Percentiles rank a stretch among this genome's conserved stretches.
Conservation (phyloP, 1,139 yeast genomes). For the Neolecta irregularis region DNA sequence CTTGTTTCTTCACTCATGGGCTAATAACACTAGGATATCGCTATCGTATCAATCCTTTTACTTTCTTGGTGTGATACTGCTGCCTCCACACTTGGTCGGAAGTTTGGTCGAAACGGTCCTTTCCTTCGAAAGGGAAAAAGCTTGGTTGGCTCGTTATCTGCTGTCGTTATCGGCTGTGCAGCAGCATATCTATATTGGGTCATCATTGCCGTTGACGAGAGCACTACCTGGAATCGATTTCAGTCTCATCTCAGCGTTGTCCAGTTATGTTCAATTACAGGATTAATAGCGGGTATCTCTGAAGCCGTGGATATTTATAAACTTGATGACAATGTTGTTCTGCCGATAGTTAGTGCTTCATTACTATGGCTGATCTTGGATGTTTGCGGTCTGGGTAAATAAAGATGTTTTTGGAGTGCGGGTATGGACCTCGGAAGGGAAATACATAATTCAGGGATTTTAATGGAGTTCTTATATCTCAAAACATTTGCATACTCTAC, state of each 20-base stretch:
- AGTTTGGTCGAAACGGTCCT: constrained; percentile 71
- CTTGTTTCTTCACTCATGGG: neutral
- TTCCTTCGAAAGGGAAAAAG: constrained; percentile 59
- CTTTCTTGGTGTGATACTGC: constrained; percentile 97
- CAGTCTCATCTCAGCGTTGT: constrained; percentile 41
- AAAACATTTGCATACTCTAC: too few relatives aligned
- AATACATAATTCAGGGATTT: too few relatives aligned
- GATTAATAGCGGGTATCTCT: constrained; percentile 67
- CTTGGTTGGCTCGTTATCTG: constrained; percentile 78
- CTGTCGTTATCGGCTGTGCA: constrained; percentile 56
- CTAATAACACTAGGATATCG: constrained; percentile 36
- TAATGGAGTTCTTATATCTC: too few relatives aligned
- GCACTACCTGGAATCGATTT: constrained; percentile 40
- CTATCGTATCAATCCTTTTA: constrained; percentile 56
- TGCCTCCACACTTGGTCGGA: constrained; percentile 83
- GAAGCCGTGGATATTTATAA: constrained; percentile 63
- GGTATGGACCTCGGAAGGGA: too few relatives aligned
- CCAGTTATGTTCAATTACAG: constrained; percentile 45
- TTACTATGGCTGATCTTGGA: constrained; percentile 38
- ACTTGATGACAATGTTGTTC: constrained; percentile 84
- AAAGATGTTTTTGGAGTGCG: neutral
- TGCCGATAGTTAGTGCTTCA: constrained; percentile 67
- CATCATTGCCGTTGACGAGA: constrained; percentile 42
- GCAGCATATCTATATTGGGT: constrained; percentile 58
- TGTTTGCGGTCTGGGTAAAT: constrained; percentile 6